Evolutionary conservation across 164 flowering plant genomes (phyloP), one percentile per base, ranked within the genome.

Genomic region (Cinnamomum micranthum): DNA sequence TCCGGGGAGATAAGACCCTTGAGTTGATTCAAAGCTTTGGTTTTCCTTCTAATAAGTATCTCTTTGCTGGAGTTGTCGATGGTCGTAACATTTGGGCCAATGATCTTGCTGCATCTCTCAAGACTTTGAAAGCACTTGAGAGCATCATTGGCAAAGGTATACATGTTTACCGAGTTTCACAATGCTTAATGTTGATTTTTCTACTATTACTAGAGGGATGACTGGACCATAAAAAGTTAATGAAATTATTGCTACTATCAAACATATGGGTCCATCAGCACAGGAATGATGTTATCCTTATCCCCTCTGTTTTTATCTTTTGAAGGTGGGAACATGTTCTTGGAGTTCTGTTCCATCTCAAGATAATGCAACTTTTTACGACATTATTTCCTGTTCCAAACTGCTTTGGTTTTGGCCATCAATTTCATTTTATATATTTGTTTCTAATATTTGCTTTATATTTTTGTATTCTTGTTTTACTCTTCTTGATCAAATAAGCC

Each of bases 11-110:
- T 7, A 79, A 79, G 66, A 79, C 78, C 75, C 67, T 79, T 7
- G 81, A 75, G 22, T 75, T 79, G 65, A 25, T 79, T 72, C 73
- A 79, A 52, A 72, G 60, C 50, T 50, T 62, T 62, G 78, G 81
- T 50, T 79, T 79, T 72, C 81, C 81, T 75, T 79, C 81, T 68
- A 67, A 75, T 35, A 79, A 75, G 71, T 75, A 68, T 75, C 73
- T 79, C 47, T 79, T 75, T 75, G 81, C 81, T 72, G 81, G 81
- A 20, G 33, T 79, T 60, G 76, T 79, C 17, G 81, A 79, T 15
- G 81, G 81, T 7, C 69, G 78, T 68, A 79, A 79, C 58, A 75
- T 79, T 72, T 79, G 81, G 81, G 78, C 81, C 50, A 79, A 79
- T 64, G 81, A 79, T 69, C 81, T 79, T 20, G 76, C 76, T 60